Percentiles rank a stretch among this genome's conserved stretches.
phyloP scores from a whole-genome alignment of 345 rosid genomes.

The Adansonia digitata region DNA sequence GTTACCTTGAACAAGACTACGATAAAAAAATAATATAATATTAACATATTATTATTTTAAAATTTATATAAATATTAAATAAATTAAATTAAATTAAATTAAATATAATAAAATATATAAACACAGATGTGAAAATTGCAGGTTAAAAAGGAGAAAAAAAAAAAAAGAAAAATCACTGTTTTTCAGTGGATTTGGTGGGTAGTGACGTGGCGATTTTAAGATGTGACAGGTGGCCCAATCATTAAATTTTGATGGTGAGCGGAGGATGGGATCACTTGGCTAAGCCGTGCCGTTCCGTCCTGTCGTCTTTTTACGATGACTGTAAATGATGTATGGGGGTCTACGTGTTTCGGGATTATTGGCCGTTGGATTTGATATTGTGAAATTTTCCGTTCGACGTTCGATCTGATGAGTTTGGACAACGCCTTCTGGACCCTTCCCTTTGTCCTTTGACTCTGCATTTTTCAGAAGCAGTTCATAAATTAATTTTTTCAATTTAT shows the following conservation, averaged over 20 bases:
- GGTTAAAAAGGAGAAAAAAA: too few relatives aligned
- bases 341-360: background rate
- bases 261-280: background rate
- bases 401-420: background rate
- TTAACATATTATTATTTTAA: too few relatives aligned
- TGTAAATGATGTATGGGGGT: background rate
- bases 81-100: too few relatives aligned
- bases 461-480: background rate
- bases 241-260: background rate
- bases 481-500: too few relatives aligned
- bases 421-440: background rate
- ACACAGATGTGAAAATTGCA: too few relatives aligned
- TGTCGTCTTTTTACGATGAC: background rate
- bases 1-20: too few relatives aligned
- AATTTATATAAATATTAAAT: too few relatives aligned
- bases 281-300: background rate
- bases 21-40: too few relatives aligned
- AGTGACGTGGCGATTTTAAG: constrained; percentile 6
- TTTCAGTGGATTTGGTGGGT: background rate
- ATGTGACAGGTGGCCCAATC: constrained; percentile 7
- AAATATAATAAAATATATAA: too few relatives aligned
- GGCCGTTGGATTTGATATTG: background rate
- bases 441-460: background rate
- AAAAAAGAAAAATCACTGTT: background rate
- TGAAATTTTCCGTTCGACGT: background rate